A percentile compares a stretch with the other conserved stretches of the same genome.
phyloP scores from a whole-genome alignment of 441 rosid genomes.

The Pelargonium myrrhifolium region DNA sequence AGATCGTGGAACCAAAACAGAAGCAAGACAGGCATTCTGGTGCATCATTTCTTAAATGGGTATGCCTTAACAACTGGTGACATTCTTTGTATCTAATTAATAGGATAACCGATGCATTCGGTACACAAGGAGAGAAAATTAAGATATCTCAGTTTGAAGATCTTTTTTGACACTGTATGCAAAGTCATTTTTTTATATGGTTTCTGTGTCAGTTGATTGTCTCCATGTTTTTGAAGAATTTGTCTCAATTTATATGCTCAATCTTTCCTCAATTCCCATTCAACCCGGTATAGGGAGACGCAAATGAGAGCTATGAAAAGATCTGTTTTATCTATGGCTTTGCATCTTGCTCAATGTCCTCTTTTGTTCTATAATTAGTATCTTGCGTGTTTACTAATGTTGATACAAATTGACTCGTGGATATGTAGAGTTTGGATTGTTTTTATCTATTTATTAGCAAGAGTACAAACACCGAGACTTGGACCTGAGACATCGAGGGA shows the following conservation, averaged over 20 bases:
- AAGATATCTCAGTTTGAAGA: not conserved
- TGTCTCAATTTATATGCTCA: not conserved
- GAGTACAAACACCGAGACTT: no score
- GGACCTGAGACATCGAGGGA: no score
- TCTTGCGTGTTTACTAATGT: not conserved
- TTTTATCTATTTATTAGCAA: no score
- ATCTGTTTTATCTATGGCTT: not conserved
- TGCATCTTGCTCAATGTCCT: not conserved
- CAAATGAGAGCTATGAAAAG: not conserved
- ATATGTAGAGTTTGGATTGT: no score
- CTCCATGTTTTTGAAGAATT: not conserved
- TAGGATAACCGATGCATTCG: not conserved
- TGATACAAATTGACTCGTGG: no score
- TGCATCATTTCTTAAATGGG: no score
- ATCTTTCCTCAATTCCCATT: not conserved
- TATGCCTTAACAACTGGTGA: not conserved
- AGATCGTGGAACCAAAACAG: not conserved
- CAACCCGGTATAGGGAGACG: not conserved
- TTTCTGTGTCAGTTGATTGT: not conserved
- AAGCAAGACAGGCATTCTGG: not conserved
- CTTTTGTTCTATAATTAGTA: not conserved
- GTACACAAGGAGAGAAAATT: not conserved
- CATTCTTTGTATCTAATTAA: not conserved
- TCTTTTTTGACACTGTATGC: not conserved
- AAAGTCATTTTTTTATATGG: not conserved